Evolutionary conservation across 352 stramenopile genomes (phyloP), one percentile per base, ranked within the genome.

Genomic region (Blastocystis sp.): DNA sequence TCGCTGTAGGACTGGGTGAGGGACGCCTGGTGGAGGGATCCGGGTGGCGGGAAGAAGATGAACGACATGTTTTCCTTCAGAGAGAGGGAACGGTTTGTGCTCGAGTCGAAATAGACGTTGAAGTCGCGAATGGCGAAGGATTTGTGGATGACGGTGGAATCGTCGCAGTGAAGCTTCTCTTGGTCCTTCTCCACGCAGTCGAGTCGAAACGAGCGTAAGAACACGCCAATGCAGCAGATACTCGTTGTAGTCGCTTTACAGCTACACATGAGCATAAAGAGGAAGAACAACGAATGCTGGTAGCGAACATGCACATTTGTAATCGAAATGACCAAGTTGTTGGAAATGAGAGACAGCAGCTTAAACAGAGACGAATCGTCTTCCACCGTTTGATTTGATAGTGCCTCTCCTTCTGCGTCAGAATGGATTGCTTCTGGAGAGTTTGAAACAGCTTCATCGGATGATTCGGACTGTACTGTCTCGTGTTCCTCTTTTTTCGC

Each of bases 321-420:
- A 21, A 84, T 43, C 9, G 74, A 38, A n/a, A 84, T 43, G 19
- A 10, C 43, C 11, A 66, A 59, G 21, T 84, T 84, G 45, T 84
- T 84, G 14, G 56, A 41, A 34, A 84, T 48, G 10, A 84, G 60
- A 60, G 74, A 84, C 19, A 84, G 21, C 5, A 84, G 40, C 60
- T 84, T 66, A 52, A 56, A 28, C 2, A 66, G 34, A 10, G 53
- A 84, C 19, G 21, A 52, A 52, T 84, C 74, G 66, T 84, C 74
- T 17, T 53, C 28, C 23, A 59, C 60, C 23, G 67, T 53, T 21
- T 17, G 52, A 76, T 4, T 14, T 10, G 61, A 40, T 10, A 34
- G 28, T 34, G 28, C 28, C 28, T 34, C 28, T 34, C 28, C 28
- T 34, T 34, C 28, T 0, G 28, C 0, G 28, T 34, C 0, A 34